Evolutionary conservation across 2,329 filamentous ascomycete genomes (phyloP).

Genomic region (Hymenoscyphus scutula): DNA sequence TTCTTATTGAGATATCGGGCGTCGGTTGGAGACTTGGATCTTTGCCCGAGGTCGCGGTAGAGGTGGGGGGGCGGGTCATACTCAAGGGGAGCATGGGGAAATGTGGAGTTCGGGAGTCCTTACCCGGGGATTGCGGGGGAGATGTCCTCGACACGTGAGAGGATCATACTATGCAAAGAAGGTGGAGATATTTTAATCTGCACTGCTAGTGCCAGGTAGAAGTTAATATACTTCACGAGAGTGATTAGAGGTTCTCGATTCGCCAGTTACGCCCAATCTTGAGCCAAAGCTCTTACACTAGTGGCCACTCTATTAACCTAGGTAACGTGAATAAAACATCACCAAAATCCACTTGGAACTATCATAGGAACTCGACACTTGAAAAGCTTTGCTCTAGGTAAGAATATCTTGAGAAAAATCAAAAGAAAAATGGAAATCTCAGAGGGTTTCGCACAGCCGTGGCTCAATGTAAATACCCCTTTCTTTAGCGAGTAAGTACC

Average conservation of each 20-base stretch:
- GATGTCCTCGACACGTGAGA: not conserved
- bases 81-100: slow-evolving; percentile 7
- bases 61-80: not conserved
- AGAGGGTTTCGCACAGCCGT: slow-evolving; percentile 18
- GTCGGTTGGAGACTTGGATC: not conserved
- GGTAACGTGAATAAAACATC: no score
- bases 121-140: slow-evolving; percentile 15
- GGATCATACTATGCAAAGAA: not conserved
- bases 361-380: not conserved
- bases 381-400: not conserved
- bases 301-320: no score
- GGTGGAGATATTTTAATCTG: not conserved
- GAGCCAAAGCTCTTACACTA: no score
- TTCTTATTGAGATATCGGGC: slow-evolving; percentile 6
- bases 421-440: not conserved
- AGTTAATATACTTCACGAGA: no score
- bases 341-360: no score
- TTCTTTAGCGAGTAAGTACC: not conserved
- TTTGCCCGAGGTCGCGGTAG: slow-evolving; percentile 18
- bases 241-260: no score
- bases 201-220: no score
- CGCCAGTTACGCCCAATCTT: no score
- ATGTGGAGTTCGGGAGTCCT: slow-evolving; percentile 11
- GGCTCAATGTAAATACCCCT: slow-evolving; percentile 17
- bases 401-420: not conserved